Conservation (phyloP, 2,329 filamentous ascomycete species). For the Podosphaera leucotricha region DNA sequence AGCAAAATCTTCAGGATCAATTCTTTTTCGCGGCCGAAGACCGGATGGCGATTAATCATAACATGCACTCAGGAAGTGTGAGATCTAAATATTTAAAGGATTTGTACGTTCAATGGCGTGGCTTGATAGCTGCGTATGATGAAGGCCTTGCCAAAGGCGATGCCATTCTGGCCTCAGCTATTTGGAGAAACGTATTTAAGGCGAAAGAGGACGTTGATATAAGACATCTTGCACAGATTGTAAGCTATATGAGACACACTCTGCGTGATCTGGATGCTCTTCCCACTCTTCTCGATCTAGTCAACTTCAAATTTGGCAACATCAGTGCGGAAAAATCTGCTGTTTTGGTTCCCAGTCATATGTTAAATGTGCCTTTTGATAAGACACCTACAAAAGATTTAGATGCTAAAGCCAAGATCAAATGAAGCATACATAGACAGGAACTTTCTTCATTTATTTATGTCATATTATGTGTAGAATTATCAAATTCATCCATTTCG, state of each 20-base stretch:
- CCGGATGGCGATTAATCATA: constrained; percentile 61
- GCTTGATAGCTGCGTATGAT: constrained; percentile 62
- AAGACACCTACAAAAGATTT: constrained; percentile 10
- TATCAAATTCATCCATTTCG: no score
- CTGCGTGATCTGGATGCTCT: constrained; percentile 25
- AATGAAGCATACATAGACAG: no score
- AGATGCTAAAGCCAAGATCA: not conserved
- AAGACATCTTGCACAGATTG: constrained; percentile 33
- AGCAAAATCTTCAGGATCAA: constrained; percentile 79
- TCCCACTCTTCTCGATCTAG: constrained; percentile 21
- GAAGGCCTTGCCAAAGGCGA: constrained; percentile 59
- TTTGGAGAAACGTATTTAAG: constrained; percentile 90
- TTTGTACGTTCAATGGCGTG: constrained; percentile 81
- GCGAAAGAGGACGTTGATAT: constrained; percentile 39
- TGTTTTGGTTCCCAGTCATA: constrained; percentile 17
- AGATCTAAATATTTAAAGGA: constrained; percentile 57
- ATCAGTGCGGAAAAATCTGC: constrained; percentile 18
- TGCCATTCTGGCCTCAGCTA: constrained; percentile 51
- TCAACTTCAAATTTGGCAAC: constrained; percentile 25
- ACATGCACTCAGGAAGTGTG: constrained; percentile 32
- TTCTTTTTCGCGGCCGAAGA: constrained; percentile 82
- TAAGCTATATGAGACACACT: constrained; percentile 36
- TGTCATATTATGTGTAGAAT: no score
- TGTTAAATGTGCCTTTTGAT: constrained; percentile 17
- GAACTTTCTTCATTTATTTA: no score